Conservation (phyloP, 345 rosid genomes). For the Turritis glabra region DNA sequence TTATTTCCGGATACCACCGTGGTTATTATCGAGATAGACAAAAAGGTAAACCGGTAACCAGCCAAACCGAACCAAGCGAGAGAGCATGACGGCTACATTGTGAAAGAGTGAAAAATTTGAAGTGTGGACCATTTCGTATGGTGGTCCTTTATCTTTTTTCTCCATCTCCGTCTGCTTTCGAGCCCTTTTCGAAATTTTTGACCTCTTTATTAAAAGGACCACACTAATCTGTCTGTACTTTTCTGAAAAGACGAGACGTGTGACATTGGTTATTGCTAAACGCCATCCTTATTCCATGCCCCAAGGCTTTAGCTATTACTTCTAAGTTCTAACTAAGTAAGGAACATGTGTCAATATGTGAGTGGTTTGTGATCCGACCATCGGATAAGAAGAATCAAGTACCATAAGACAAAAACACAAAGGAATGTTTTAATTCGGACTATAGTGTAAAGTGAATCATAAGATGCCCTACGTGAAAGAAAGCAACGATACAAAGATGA, state of each 20-base stretch:
- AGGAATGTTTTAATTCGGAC: background rate
- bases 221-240: background rate
- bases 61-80: background rate
- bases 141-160: constrained; percentile 7
- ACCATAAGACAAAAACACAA: background rate
- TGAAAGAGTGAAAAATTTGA: background rate
- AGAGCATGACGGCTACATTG: background rate
- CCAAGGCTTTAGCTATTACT: constrained; percentile 6
- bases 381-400: constrained; percentile 3
- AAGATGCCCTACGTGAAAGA: background rate
- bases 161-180: background rate
- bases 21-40: background rate
- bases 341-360: background rate
- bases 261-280: background rate
- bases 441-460: background rate
- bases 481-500: background rate
- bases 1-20: no score
- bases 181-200: background rate
- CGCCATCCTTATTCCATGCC: background rate
- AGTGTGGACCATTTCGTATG: background rate
- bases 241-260: constrained; percentile 23
- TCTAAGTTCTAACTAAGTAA: background rate
- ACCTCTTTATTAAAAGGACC: constrained; percentile 14
- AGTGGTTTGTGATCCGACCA: background rate
- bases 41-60: background rate